Evolutionary conservation across 345 rosid genomes (phyloP).

Genomic region (Murraya koenigii): DNA sequence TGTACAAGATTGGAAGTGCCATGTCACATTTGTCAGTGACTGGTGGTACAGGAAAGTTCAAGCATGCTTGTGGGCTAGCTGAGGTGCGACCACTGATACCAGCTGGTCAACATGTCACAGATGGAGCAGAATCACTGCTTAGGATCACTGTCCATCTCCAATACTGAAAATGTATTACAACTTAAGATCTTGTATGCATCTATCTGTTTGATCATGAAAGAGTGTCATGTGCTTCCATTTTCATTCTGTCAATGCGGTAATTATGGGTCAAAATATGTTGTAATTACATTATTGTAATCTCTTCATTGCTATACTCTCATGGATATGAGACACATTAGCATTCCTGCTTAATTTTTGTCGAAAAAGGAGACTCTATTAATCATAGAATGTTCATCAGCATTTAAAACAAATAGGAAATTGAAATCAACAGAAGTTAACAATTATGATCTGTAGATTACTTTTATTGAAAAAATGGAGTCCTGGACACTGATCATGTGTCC

Average conservation of each 20-base stretch:
- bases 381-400: background rate
- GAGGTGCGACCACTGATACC: conserved; percentile 72
- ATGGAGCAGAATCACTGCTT: conserved; percentile 70
- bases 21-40: conserved; percentile 80
- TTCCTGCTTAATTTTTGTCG: background rate
- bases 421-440: background rate
- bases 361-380: background rate
- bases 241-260: background rate
- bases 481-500: background rate
- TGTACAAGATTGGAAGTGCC: conserved; percentile 64
- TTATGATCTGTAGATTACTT: background rate
- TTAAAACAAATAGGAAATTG: background rate
- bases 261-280: background rate
- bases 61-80: conserved; percentile 63
- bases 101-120: conserved; percentile 56
- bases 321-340: background rate
- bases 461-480: background rate
- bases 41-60: conserved; percentile 87
- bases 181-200: conserved; percentile 8
- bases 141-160: conserved; percentile 68
- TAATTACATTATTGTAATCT: background rate
- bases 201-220: background rate
- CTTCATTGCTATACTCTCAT: background rate
- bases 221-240: background rate
- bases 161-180: conserved; percentile 27